A percentile compares a stretch with the other conserved stretches of the same genome.
Evolutionary conservation across 2,329 filamentous ascomycete species (phyloP).

Genomic region (Fusarium oxysporum): DNA sequence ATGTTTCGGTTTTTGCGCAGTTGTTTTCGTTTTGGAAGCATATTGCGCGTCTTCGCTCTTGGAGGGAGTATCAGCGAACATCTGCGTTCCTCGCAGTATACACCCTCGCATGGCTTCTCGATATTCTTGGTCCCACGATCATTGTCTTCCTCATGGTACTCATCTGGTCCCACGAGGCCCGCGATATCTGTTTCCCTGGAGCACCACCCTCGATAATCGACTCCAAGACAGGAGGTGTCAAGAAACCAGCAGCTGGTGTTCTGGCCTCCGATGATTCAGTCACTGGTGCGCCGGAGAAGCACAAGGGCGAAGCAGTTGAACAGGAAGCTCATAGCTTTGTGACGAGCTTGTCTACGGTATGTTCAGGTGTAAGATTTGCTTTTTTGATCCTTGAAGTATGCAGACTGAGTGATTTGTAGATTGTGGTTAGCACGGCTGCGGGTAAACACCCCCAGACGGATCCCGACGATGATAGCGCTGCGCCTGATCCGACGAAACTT

Average conservation of each 20-base stretch:
- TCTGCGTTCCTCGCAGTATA: conserved; percentile 69
- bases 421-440: conserved; percentile 79
- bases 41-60: conserved; percentile 79
- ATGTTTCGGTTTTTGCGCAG: conserved; percentile 80
- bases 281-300: conserved; percentile 84
- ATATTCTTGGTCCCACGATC: conserved; percentile 75
- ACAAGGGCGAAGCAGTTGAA: conserved; percentile 86
- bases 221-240: conserved; percentile 75
- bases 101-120: conserved; percentile 75
- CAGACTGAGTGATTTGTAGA: conserved; percentile 47
- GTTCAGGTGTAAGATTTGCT: conserved; percentile 47
- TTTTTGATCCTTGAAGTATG: background rate
- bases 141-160: conserved; percentile 70
- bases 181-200: conserved; percentile 77
- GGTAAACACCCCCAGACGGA: conserved; percentile 80
- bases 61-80: conserved; percentile 79
- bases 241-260: conserved; percentile 81
- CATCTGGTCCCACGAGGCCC: conserved; percentile 72
- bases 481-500: conserved; percentile 62
- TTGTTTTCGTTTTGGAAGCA: conserved; percentile 78
- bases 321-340: conserved; percentile 86
- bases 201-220: conserved; percentile 81
- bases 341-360: conserved; percentile 67
- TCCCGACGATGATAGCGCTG: conserved; percentile 62
- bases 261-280: conserved; percentile 80